These are phyloP conservation scores for Rhynchosporium secalis DNA, from an alignment of 2,329 filamentous ascomycete genomes.

Conservation along the genomic window DNA sequence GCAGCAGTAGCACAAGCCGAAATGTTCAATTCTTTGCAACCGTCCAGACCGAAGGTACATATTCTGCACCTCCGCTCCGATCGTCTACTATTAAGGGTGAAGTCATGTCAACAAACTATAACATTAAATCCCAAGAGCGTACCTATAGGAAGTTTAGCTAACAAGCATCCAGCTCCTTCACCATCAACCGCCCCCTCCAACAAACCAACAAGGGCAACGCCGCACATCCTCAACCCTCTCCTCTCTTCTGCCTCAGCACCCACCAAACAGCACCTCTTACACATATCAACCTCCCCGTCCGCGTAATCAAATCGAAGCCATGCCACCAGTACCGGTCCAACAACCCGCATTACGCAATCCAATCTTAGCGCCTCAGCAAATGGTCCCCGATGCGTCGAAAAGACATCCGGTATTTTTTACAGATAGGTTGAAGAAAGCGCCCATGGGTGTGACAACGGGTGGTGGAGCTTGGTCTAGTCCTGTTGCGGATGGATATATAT, in stretches of 20 bases:
- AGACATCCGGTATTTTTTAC: conserved; percentile 79
- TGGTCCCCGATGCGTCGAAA: conserved; percentile 51
- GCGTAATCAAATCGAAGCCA: conserved; percentile 50
- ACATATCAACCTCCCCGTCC: conserved; percentile 35
- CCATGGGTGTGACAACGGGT: conserved; percentile 41
- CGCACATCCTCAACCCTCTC: conserved; percentile 14
- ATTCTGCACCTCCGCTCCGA: neutral
- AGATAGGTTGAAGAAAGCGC: conserved; percentile 56
- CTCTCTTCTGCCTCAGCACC: neutral
- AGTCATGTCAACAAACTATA: too few relatives aligned
- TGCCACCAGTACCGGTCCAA: conserved; percentile 41
- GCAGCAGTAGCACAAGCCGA: neutral
- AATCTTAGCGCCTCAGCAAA: neutral
- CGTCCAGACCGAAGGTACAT: conserved; percentile 27
- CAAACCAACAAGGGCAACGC: conserved; percentile 28
- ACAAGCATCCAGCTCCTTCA: conserved; percentile 11
- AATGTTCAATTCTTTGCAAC: conserved; percentile 32
- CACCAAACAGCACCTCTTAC: neutral
- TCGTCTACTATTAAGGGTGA: neutral
- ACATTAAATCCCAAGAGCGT: too few relatives aligned
- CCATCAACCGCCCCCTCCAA: conserved; percentile 15
- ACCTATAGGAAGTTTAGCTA: neutral
- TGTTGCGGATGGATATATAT: conserved; percentile 62
- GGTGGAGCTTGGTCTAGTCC: conserved; percentile 45
- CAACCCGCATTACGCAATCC: conserved; percentile 24